Percentiles rank a stretch among this genome's conserved stretches.
phyloP scores from a whole-genome alignment of 208 protist genomes.

The Leishmania mexicana region DNA sequence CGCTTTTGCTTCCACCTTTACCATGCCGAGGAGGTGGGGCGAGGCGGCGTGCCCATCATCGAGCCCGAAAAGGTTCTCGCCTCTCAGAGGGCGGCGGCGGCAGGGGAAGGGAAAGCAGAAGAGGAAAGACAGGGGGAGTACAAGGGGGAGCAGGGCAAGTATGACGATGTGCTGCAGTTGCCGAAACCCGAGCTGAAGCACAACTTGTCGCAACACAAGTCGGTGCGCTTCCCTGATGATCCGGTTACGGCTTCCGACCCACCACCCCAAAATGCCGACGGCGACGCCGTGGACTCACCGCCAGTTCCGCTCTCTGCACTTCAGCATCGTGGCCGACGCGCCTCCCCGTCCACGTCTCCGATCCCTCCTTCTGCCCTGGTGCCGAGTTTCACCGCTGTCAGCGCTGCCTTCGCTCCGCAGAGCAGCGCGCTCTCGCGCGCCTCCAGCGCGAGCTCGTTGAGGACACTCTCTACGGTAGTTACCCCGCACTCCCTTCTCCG shows the following conservation, averaged over 20 bases:
- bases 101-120: not conserved
- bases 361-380: conserved; percentile 9
- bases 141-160: not conserved
- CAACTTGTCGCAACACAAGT: conserved; percentile 14
- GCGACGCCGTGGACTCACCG: not conserved
- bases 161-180: not conserved
- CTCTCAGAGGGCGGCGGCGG: not conserved
- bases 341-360: not conserved
- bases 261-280: not conserved
- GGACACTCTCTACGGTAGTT: conserved; percentile 15
- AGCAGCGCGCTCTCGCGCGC: conserved; percentile 2
- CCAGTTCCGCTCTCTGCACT: not conserved
- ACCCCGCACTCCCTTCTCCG: conserved; percentile 30
- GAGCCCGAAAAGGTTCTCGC: not conserved
- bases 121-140: not conserved
- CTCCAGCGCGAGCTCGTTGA: not conserved
- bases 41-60: not conserved
- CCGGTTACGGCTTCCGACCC: conserved; percentile 4
- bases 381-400: not conserved
- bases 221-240: conserved; percentile 16
- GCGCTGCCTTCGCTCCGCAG: not conserved
- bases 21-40: conserved; percentile 25
- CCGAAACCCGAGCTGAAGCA: not conserved
- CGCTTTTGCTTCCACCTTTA: conserved; percentile 56
- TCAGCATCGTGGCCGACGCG: not conserved